Evolutionary conservation across 176 grass and related monocot species (phyloP), one percentile per base, ranked within the genome.

Genomic region (Dactylis glomerata): DNA sequence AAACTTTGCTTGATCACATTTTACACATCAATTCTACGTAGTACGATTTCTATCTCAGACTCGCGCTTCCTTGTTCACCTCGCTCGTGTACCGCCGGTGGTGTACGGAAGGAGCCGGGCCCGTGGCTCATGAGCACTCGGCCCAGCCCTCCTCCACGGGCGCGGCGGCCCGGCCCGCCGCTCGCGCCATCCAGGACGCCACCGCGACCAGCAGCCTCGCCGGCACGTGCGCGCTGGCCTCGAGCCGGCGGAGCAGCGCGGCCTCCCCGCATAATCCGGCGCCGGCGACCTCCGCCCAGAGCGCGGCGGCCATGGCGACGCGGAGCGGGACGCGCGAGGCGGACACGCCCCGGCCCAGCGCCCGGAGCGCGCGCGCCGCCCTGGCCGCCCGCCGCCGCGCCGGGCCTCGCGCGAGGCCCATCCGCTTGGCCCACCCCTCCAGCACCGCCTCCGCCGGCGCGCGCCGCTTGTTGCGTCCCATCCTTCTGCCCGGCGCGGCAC

Each of bases 261-360:
- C 62, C 2, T 63, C 73, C 20, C 6, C 87, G 6, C 23, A 56
- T n/a, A n/a, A n/a, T 4, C 46, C 75, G 42, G 59, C 3, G 28
- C 32, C 26, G 45, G 15, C 4, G 76, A 82, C 10, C 84, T 87
- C 83, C 0, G 45, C 38, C 92, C 89, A 89, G 51, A 87, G 86
- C 76, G 86, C 89, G 22, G 85, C 92, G 54, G 86, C 92, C 79
- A 86, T 82, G 15, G 87, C 89, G 63, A 91, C 89, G 49, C 89
- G 81, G 56, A 82, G 71, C 30, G 76, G 49, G 46, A 87, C 37
- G 31, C 58, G 88, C 1, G 71, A 63, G n/a, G 87, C 68, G 6
- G 73, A 76, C 28, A 56, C 69, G 46, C 61, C 74, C 3, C 80
- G 68, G 64, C 59, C 82, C 36, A 85, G 55, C 59, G 75, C 75